Conservation (phyloP, 495 filamentous ascomycete species). For the Copromyces sp. region DNA sequence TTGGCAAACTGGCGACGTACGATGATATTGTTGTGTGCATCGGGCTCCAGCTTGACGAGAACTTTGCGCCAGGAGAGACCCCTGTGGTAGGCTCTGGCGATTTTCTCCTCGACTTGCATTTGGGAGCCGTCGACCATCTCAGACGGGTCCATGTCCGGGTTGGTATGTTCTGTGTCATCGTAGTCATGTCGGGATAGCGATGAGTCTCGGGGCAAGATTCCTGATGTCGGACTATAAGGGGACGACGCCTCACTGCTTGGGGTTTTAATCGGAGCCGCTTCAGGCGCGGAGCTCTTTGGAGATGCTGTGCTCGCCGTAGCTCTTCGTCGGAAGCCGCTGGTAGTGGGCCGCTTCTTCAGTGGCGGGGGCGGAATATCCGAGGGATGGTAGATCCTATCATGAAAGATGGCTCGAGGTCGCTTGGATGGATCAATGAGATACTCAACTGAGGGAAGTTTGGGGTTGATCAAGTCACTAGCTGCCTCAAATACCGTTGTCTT, state of each 20-base stretch:
- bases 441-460: slow-evolving; percentile 67
- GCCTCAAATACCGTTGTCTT: slow-evolving; percentile 91
- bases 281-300: not conserved
- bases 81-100: slow-evolving; percentile 86
- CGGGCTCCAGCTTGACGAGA: slow-evolving; percentile 85
- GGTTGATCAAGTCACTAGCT: slow-evolving; percentile 82
- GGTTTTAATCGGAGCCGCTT: not conserved
- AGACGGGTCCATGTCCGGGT: slow-evolving; percentile 26
- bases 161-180: slow-evolving; percentile 26
- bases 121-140: slow-evolving; percentile 43
- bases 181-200: slow-evolving; percentile 27
- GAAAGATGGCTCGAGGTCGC: slow-evolving; percentile 89
- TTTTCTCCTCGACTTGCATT: slow-evolving; percentile 94
- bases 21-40: slow-evolving; percentile 97
- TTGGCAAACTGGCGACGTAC: slow-evolving; percentile 94
- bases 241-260: slow-evolving; percentile 6
- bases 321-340: slow-evolving; percentile 25
- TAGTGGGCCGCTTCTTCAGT: slow-evolving; percentile 45
- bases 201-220: slow-evolving; percentile 18
- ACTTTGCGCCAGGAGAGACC: slow-evolving; percentile 93
- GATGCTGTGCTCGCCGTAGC: slow-evolving; percentile 5
- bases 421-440: slow-evolving; percentile 74
- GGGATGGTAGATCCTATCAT: slow-evolving; percentile 90
- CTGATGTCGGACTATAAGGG: slow-evolving; percentile 3
- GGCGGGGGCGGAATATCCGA: slow-evolving; percentile 83